These are phyloP conservation scores for Coniochaeta prunicola DNA, from an alignment of 2,329 filamentous ascomycete genomes.

Conservation along the genomic window DNA sequence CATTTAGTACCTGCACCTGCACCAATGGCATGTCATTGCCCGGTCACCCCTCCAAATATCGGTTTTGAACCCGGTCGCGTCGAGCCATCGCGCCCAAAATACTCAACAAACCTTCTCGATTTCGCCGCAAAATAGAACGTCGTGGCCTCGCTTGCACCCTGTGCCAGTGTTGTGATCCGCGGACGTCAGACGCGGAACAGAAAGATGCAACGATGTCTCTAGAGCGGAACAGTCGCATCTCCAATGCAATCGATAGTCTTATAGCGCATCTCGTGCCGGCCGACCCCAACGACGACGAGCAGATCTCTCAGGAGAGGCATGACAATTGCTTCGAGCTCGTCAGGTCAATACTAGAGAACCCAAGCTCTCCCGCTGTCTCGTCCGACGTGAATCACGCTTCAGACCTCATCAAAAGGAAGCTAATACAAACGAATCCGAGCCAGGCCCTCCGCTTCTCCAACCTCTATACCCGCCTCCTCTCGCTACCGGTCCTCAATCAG, in stretches of 20 bases:
- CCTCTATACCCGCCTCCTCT: slow-evolving; percentile 79
- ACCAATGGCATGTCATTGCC: background rate
- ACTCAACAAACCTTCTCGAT: slow-evolving; percentile 10
- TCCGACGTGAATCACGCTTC: slow-evolving; percentile 85
- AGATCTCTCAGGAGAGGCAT: slow-evolving; percentile 60
- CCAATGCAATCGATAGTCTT: slow-evolving; percentile 71
- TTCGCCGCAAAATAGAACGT: no score
- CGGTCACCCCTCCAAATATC: background rate
- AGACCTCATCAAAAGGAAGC: slow-evolving; percentile 82
- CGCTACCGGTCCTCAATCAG: slow-evolving; percentile 85
- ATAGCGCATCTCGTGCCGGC: slow-evolving; percentile 67
- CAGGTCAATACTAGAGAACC: slow-evolving; percentile 44
- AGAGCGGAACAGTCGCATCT: slow-evolving; percentile 57
- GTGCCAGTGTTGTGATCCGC: background rate
- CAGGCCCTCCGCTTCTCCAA: slow-evolving; percentile 84
- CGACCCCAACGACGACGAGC: slow-evolving; percentile 58
- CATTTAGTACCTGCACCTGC: background rate
- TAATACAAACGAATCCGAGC: slow-evolving; percentile 70
- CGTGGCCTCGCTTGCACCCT: background rate
- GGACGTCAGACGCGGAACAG: slow-evolving; percentile 2
- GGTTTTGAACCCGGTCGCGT: background rate
- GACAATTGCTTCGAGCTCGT: slow-evolving; percentile 51
- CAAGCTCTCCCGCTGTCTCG: slow-evolving; percentile 46
- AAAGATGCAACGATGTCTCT: slow-evolving; percentile 49
- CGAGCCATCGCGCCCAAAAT: background rate